phyloP scores from a whole-genome alignment of 208 protist species.

The Leishmania tropica region DNA sequence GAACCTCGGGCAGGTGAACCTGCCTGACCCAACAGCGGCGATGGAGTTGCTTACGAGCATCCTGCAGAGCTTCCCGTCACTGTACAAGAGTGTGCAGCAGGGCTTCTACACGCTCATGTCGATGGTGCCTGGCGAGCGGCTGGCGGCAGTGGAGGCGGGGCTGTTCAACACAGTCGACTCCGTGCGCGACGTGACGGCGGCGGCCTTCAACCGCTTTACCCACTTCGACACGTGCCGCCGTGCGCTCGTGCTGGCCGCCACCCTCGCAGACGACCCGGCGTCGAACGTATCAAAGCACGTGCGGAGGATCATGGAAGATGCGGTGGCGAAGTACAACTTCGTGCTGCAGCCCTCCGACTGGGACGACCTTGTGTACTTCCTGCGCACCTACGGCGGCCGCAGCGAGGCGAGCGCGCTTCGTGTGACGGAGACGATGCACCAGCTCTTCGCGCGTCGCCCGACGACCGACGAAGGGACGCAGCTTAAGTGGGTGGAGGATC shows the following conservation, averaged over 20 bases:
- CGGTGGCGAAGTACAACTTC: slow-evolving; percentile 42
- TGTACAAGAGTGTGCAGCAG: slow-evolving; percentile 87
- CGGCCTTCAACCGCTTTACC: slow-evolving; percentile 66
- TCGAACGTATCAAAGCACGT: slow-evolving; percentile 49
- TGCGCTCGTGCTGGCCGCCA: slow-evolving; percentile 73
- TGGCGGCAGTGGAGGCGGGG: slow-evolving; percentile 59
- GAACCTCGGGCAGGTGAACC: slow-evolving; percentile 66
- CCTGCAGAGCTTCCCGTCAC: slow-evolving; percentile 76
- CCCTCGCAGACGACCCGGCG: slow-evolving; percentile 49
- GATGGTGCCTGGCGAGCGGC: slow-evolving; percentile 61
- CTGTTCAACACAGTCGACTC: slow-evolving; percentile 73
- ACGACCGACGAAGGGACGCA: slow-evolving; percentile 60
- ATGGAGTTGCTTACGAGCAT: slow-evolving; percentile 75
- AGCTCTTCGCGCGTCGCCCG: slow-evolving; percentile 55
- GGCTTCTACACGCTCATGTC: slow-evolving; percentile 81
- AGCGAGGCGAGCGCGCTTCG: slow-evolving; percentile 59
- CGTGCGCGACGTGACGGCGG: slow-evolving; percentile 78
- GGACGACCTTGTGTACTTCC: slow-evolving; percentile 81
- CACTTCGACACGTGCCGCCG: slow-evolving; percentile 81
- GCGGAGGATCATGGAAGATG: slow-evolving; percentile 38
- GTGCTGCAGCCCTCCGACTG: slow-evolving; percentile 69
- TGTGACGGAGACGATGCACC: slow-evolving; percentile 60
- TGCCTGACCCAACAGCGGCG: slow-evolving; percentile 68
- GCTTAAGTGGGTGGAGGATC: slow-evolving; percentile 58
- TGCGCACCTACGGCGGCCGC: slow-evolving; percentile 63